Base-by-base conservation (phyloP, 2,329 filamentous ascomycete species). In the Leptodontidium sp. region DNA sequence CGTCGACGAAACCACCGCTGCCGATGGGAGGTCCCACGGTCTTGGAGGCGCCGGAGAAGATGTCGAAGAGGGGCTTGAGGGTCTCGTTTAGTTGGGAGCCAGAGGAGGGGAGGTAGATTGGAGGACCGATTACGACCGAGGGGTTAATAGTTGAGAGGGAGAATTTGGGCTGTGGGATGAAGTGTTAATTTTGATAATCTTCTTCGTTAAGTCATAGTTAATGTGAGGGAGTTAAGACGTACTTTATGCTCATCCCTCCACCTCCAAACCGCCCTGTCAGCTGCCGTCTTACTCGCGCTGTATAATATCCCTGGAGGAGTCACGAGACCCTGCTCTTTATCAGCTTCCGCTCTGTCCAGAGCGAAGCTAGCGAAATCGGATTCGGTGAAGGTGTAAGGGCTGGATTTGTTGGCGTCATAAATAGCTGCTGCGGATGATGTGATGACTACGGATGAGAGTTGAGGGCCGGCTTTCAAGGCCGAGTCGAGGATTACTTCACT, bases 121-220 rank as follows among this genome's bases (percentile, higher is more conserved):
- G 80, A 0, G 82, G 82, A 0, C 83, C 82, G 11, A 79, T 79
- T 2, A 84, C 81, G 65, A 81, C 80, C 4, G 77, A 75, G 9
- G 82, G 82, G 59, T 83, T 81, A 17, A 84, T 71, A 3, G 79
- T 74, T 24, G 80, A 76, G 64, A 83, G 75, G 0, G 79, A 75
- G 58, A 84, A 84, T 0, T 52, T 21, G 0, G 81, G 81, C 68
- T 81, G 77, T 32, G 15, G 15, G 5, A 12, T 47, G 45, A 47
- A 8, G 45, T n/a, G 38, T 40, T 40, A 40, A 8, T 12, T 11
- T 40, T 12, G 21, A 2, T 11, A 11, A 40, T 9, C 9, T 40
- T 6, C 9, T 40, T 40, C 7, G 38, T 40, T 2, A 11, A 2
- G 38, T 40, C 9, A 12, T 40, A 11, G 4, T 9, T 9, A 11